Evolutionary conservation across 2,329 filamentous ascomycete species (phyloP).

Genomic region (Beauveria varroae): DNA sequence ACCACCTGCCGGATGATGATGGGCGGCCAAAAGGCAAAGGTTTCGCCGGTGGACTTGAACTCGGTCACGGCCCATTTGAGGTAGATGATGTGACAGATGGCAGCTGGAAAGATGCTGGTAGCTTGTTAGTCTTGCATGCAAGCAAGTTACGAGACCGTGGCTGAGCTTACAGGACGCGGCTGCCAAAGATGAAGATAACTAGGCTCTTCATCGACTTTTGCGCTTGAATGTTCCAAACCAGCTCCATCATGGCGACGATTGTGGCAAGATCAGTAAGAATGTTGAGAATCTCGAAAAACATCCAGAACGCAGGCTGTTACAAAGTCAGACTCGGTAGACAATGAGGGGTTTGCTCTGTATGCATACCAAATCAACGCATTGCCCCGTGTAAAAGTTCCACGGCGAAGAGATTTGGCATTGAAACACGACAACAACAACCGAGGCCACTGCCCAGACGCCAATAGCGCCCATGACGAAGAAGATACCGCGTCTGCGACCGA

Average conservation of each 20-base stretch:
- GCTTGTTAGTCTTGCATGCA: background rate
- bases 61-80: background rate
- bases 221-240: conserved; percentile 4
- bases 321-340: background rate
- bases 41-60: background rate
- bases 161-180: background rate
- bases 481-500: background rate
- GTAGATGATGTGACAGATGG: conserved; percentile 3
- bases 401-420: background rate
- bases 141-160: too few species aligned
- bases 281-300: conserved; percentile 3
- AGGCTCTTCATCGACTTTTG: background rate
- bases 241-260: background rate
- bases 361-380: conserved; percentile 6
- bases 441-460: background rate
- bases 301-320: background rate
- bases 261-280: conserved; percentile 1
- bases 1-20: conserved; percentile 4
- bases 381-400: background rate
- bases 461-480: conserved; percentile 1
- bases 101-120: background rate
- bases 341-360: too few species aligned
- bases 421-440: background rate
- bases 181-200: conserved; percentile 4
- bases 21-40: background rate